phyloP scores from a whole-genome alignment of 495 filamentous ascomycete species.

The Hypoxylon crocopeplum region DNA sequence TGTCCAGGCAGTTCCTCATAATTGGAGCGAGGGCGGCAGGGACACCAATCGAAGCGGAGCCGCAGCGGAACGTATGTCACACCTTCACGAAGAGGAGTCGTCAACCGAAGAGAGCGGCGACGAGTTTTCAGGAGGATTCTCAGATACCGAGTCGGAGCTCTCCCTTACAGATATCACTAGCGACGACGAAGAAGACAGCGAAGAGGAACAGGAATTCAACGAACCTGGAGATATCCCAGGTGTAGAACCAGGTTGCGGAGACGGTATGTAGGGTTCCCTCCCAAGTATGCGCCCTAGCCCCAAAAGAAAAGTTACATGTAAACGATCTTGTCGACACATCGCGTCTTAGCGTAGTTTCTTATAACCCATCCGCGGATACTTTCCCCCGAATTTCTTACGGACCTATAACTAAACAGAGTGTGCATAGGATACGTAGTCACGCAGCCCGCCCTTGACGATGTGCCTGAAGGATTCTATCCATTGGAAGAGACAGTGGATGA shows the following conservation, averaged over 20 bases:
- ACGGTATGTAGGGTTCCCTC: constrained; percentile 50
- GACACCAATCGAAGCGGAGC: constrained; percentile 44
- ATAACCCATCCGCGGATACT: too few relatives aligned
- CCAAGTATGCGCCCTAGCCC: constrained; percentile 7
- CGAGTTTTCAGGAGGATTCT: constrained; percentile 56
- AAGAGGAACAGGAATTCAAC: constrained; percentile 49
- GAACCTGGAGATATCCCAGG: constrained; percentile 88
- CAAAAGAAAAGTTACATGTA: neutral
- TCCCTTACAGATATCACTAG: constrained; percentile 56
- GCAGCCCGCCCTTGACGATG: constrained; percentile 87
- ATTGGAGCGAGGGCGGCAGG: constrained; percentile 42
- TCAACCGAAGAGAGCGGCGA: constrained; percentile 49
- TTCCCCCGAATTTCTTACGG: neutral
- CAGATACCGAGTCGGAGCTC: constrained; percentile 62
- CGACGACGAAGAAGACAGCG: constrained; percentile 48
- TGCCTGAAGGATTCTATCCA: constrained; percentile 79
- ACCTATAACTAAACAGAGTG: constrained; percentile 21
- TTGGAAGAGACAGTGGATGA: constrained; percentile 55
- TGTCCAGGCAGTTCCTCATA: constrained; percentile 45
- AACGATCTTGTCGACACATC: too few relatives aligned
- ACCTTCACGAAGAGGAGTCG: constrained; percentile 40
- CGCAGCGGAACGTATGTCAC: constrained; percentile 17
- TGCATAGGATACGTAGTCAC: constrained; percentile 67
- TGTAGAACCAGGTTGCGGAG: constrained; percentile 74
- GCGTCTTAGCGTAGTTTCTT: too few relatives aligned